A percentile compares a stretch with the other conserved stretches of the same genome.
These are phyloP conservation scores for Fraxinus paxiana DNA, from an alignment of 305 asterid genomes.

Conservation along the genomic window DNA sequence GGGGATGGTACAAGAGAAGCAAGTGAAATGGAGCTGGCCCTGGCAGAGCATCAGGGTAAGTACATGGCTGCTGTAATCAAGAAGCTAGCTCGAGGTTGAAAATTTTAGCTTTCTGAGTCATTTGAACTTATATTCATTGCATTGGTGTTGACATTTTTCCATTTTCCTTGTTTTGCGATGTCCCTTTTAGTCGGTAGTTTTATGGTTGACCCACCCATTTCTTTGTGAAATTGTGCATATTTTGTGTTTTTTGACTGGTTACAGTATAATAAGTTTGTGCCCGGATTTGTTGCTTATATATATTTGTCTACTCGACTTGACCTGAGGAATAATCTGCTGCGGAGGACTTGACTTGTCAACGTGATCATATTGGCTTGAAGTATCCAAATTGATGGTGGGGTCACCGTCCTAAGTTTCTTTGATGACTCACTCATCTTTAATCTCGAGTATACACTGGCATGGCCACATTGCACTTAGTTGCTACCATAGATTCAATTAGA, in stretches of 20 bases:
- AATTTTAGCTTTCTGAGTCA: neutral
- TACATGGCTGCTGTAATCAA: conserved; percentile 75
- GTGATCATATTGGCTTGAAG: neutral
- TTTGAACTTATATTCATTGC: neutral
- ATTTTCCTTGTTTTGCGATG: neutral
- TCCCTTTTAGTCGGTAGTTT: neutral
- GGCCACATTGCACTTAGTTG: neutral
- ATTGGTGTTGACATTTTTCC: neutral
- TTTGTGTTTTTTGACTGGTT: neutral
- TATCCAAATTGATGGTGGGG: neutral
- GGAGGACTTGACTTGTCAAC: neutral
- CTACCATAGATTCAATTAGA: neutral
- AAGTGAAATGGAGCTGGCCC: conserved; percentile 64
- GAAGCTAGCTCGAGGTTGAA: conserved; percentile 45
- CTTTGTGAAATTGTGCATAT: neutral
- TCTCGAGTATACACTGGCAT: neutral
- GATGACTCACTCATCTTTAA: neutral
- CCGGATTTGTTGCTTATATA: neutral
- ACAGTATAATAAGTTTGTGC: neutral
- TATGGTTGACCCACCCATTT: neutral
- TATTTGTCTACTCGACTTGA: neutral
- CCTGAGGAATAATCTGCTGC: neutral
- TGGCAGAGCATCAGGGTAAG: conserved; percentile 89
- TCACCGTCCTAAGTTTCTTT: neutral
- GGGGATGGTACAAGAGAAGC: conserved; percentile 79